Percentiles rank a stretch among this genome's conserved stretches.
Evolutionary conservation across 176 grass and related monocot species (phyloP).

Genomic region (Ensete glaucum): DNA sequence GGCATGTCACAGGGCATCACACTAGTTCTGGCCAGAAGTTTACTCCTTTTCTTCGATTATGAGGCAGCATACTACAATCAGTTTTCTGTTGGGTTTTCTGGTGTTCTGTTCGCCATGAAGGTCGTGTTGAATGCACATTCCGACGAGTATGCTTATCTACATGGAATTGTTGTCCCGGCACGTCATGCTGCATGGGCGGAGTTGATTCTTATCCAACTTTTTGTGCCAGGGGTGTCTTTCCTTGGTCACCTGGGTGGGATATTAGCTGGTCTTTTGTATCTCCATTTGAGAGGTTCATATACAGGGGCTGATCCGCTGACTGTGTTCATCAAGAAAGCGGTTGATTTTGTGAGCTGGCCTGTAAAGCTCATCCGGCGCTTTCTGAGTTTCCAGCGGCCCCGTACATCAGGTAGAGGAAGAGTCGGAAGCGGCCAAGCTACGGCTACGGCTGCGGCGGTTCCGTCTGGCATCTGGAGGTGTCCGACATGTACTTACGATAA

Average conservation of each 20-base stretch:
- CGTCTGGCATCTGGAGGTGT: constrained; percentile 53
- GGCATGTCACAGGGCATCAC: constrained; percentile 71
- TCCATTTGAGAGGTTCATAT: constrained; percentile 45
- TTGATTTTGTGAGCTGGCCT: constrained; percentile 60
- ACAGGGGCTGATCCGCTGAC: constrained; percentile 33
- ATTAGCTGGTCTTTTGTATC: constrained; percentile 69
- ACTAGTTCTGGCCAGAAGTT: constrained; percentile 47
- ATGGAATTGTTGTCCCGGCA: constrained; percentile 68
- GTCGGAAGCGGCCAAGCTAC: constrained; percentile 26
- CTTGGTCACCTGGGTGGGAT: constrained; percentile 76
- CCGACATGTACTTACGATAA: constrained; percentile 79
- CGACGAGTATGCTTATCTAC: constrained; percentile 42
- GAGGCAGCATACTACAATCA: constrained; percentile 48
- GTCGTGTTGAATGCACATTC: constrained; percentile 67
- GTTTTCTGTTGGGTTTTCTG: constrained; percentile 71
- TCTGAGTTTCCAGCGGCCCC: constrained; percentile 8
- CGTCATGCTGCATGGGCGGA: constrained; percentile 84
- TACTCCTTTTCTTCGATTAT: constrained; percentile 41
- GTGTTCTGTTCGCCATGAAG: constrained; percentile 85
- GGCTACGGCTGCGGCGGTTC: too few species aligned
- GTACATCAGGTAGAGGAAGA: constrained; percentile 32
- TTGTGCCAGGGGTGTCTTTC: constrained; percentile 72
- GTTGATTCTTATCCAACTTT: constrained; percentile 78
- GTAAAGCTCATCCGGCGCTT: constrained; percentile 41
- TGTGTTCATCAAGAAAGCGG: constrained; percentile 36